Percentiles rank a stretch among this genome's conserved stretches.
Conservation (phyloP, 495 filamentous ascomycete genomes). For the Neurospora sp. region DNA sequence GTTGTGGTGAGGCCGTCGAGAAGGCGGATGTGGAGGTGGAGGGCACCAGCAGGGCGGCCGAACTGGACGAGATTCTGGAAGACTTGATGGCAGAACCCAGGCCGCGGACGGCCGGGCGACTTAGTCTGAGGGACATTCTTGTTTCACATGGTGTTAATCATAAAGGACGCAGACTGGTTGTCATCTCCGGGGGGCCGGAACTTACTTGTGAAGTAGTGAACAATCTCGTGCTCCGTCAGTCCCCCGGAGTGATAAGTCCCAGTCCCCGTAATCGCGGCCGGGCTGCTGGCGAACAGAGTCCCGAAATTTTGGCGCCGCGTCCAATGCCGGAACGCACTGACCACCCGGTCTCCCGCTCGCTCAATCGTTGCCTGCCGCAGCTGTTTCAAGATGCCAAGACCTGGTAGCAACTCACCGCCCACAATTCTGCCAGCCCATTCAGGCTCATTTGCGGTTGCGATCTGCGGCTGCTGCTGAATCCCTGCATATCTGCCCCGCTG, state of each 20-base stretch:
- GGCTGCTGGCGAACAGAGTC: background rate
- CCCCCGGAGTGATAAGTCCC: background rate
- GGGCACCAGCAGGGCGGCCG: constrained; percentile 11
- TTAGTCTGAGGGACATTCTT: constrained; percentile 24
- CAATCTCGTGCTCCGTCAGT: background rate
- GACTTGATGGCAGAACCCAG: constrained; percentile 12
- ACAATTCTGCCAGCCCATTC: constrained; percentile 12
- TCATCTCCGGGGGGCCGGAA: background rate
- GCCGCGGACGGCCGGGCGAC: constrained; percentile 20
- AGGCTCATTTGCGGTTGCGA: background rate
- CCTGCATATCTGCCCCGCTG: constrained; percentile 16
- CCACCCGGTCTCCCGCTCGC: background rate
- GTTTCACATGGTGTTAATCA: background rate
- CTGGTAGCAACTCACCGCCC: constrained; percentile 10
- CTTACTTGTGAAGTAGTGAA: background rate
- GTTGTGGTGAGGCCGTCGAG: constrained; percentile 18
- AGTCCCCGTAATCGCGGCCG: background rate
- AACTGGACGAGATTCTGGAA: constrained; percentile 10
- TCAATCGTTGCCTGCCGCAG: background rate
- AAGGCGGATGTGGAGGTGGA: constrained; percentile 6
- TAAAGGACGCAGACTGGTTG: background rate
- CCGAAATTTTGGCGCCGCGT: constrained; percentile 22
- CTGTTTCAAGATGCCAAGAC: background rate
- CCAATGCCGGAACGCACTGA: background rate
- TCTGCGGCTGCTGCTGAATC: constrained; percentile 1